Base-by-base conservation (phyloP, 2,329 filamentous ascomycete genomes). In the Domatiomyces catenatus region DNA sequence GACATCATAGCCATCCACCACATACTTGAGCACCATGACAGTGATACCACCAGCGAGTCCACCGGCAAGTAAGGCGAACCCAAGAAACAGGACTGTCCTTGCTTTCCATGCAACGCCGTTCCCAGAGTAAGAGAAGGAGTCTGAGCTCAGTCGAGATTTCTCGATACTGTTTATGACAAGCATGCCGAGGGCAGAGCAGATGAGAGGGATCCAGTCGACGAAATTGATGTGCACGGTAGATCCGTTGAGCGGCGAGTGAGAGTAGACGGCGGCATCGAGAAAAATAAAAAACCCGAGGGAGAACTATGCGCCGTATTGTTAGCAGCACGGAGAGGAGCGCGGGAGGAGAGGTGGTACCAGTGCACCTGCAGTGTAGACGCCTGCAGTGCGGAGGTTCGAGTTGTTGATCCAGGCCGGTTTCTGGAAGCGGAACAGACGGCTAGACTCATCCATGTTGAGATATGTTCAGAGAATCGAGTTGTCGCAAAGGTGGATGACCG, bases 91-190 rank as follows among this genome's bases (percentile, higher is more conserved):
- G 58, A 84, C 79, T 60, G 83, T 73, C 54, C 76, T 68, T 52
- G 80, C 81, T 64, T 83, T 83, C 80, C 80, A 84, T n/a, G 80
- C 79, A 26, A 83, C 79, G 1, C 78, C 77, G 53, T 75, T 77
- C 2, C 80, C 80, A 48, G 71, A 75, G 64, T 83, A 83, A 52
- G 73, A 77, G 62, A 79, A 83, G 61, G 70, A 77, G 62, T 84
- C 80, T 32, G 76, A 78, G 42, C 73, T 75, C 50, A 84, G 64
- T 42, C 79, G 71, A 22, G 77, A 75, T 67, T 84, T 84, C 61
- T 84, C 80, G 61, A 84, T 83, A 54, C 74, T 79, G 66, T 84
- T 84, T 71, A 84, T 83, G 59, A 84, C 78, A 48, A 84, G 72
- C 80, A 84, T 83, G 53, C 80, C 80, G 28, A 84, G 71, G 53